Percentiles rank a stretch among this genome's conserved stretches.
These are phyloP conservation scores for Thalia dealbata DNA, from an alignment of 176 grass and related monocot genomes.

Conservation along the genomic window DNA sequence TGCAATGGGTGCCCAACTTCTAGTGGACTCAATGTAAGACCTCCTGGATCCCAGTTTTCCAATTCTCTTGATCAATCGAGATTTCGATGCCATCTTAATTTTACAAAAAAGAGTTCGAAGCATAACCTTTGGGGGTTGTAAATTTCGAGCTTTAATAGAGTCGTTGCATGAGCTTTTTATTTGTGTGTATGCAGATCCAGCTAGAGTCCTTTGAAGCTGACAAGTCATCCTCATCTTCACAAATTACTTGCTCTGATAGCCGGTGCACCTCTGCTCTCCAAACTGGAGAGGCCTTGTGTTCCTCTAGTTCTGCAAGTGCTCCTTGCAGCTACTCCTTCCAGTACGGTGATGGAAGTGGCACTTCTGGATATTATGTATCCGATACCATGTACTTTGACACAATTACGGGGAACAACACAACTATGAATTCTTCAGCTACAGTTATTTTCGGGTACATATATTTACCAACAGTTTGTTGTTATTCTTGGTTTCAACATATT, in stretches of 20 bases:
- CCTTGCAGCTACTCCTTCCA: slow-evolving; percentile 79
- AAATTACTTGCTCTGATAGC: slow-evolving; percentile 66
- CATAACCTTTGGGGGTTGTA: not conserved
- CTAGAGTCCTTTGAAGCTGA: slow-evolving; percentile 71
- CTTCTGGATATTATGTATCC: slow-evolving; percentile 78
- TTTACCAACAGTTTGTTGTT: not conserved
- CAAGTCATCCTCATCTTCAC: slow-evolving; percentile 51
- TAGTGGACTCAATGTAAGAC: slow-evolving; percentile 81
- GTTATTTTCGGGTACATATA: slow-evolving; percentile 74
- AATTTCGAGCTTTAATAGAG: not conserved
- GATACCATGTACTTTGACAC: slow-evolving; percentile 74
- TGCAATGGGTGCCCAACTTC: slow-evolving; percentile 76
- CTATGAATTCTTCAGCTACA: slow-evolving; percentile 74
- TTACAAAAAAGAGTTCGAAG: not conserved
- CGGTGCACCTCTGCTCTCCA: slow-evolving; percentile 69
- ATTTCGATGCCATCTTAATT: not conserved
- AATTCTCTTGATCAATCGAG: not conserved
- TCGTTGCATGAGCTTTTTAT: not conserved
- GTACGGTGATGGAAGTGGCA: slow-evolving; percentile 94
- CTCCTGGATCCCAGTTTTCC: not conserved
- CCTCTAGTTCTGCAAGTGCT: slow-evolving; percentile 30
- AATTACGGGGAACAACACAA: slow-evolving; percentile 48
- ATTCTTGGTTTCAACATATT: not conserved
- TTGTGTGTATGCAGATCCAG: slow-evolving; percentile 40
- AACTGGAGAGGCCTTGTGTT: slow-evolving; percentile 72